Conservation (phyloP, 768 basidiomycete species). For the Lactarius deliciosus region DNA sequence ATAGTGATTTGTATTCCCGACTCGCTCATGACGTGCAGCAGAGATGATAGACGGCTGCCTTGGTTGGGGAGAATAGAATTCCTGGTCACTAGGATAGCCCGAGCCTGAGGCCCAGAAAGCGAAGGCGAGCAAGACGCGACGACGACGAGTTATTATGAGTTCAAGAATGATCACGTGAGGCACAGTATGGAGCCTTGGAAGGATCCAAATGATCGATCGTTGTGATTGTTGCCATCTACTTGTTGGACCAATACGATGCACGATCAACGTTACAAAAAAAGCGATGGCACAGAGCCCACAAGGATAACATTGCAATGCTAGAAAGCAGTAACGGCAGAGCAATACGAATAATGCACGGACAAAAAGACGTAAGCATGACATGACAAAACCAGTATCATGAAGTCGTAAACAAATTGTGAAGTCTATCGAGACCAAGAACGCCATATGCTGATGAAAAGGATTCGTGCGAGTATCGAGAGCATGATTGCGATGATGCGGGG, state of each 20-base stretch:
- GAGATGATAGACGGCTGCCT: slow-evolving; percentile 1
- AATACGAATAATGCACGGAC: slow-evolving; percentile 27
- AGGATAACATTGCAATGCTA: slow-evolving; percentile 24
- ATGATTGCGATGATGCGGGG: slow-evolving; percentile 26
- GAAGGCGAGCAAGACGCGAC: neutral
- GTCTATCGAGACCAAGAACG: slow-evolving; percentile 24
- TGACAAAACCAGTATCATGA: slow-evolving; percentile 30
- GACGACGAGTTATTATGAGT: neutral
- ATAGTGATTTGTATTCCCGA: slow-evolving; percentile 49
- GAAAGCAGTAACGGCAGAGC: slow-evolving; percentile 30
- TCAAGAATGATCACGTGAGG: slow-evolving; percentile 12
- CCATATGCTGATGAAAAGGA: slow-evolving; percentile 22
- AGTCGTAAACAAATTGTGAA: slow-evolving; percentile 24
- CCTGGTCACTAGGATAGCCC: neutral
- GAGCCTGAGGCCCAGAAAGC: slow-evolving; percentile 1
- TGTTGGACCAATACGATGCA: slow-evolving; percentile 5
- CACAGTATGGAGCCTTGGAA: too few relatives aligned
- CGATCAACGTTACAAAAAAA: slow-evolving; percentile 23
- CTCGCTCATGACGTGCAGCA: slow-evolving; percentile 33
- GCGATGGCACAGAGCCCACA: slow-evolving; percentile 14
- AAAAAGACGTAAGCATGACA: slow-evolving; percentile 24
- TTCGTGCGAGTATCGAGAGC: slow-evolving; percentile 26
- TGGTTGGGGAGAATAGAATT: neutral
- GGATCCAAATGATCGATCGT: slow-evolving; percentile 10
- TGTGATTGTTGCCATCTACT: slow-evolving; percentile 18